Base-by-base conservation (phyloP, 2,329 filamentous ascomycete genomes). In the Rhynchosporium graminicola region DNA sequence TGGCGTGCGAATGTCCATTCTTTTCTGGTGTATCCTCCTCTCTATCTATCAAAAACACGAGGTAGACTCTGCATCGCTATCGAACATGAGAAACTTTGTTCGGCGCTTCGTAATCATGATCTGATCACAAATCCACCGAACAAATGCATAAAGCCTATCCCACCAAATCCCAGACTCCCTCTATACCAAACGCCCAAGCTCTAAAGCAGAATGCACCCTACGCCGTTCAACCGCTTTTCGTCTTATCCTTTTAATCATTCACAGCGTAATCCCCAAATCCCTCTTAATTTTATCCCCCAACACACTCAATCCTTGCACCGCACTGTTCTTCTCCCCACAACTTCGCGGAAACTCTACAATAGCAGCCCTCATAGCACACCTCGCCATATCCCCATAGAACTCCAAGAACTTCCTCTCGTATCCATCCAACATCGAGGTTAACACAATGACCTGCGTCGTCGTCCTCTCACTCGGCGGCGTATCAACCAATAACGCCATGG, bases 341-440 rank as follows among this genome's bases (percentile, higher is more conserved):
- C 78, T 80, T 31, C 77, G 77, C 0, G 91, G 92, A 55, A 95
- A 87, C 12, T 91, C 88, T n/a, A 95, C 76, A 31, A 94, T 78
- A 0, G 90, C 90, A 57, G 84, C 80, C 43, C 86, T 81, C 67
- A 97, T 74, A 1, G 91, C 86, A 0, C 84, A 88, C n/a, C 90
- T 74, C 0, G 85, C 93, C 7, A 89, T 85, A 56, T 85, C 87
- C 0, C 93, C 94, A 71, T 93, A 99, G 68, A 95, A 91, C 13
- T 81, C 80, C 55, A 97, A 78, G 70, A 98, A 92, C 20, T 89
- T 87, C 59, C 86, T 82, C 65, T 91, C 87, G 65, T 89, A 89
- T 29, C 88, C 84, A 59, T 89, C 83, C 36, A 94, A 84, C 82
- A 94, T 87, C 7, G 86, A 80, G 63, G 87, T 84, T 46, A 94